A percentile compares a stretch with the other conserved stretches of the same genome.
Conservation (phyloP, 2,329 filamentous ascomycete genomes). For the Colletotrichum echinochloae region DNA sequence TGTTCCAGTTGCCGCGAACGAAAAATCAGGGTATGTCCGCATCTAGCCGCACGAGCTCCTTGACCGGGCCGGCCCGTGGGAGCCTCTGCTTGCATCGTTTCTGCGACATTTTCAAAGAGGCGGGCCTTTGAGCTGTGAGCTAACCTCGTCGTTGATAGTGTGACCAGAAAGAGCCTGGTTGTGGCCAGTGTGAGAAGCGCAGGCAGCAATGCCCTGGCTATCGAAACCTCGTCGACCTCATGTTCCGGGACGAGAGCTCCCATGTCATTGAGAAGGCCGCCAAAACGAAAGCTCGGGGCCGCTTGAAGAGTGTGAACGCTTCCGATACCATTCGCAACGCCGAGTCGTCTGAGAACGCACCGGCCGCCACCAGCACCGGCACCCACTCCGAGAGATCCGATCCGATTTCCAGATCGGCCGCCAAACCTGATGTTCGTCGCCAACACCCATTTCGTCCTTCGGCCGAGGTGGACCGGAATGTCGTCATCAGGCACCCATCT, state of each 20-base stretch:
- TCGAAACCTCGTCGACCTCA: constrained; percentile 65
- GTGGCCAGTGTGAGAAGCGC: constrained; percentile 67
- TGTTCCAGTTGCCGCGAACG: constrained; percentile 67
- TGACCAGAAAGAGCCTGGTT: constrained; percentile 63
- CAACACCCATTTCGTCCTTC: constrained; percentile 21
- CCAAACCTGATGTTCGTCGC: background rate
- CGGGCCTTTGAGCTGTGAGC: background rate
- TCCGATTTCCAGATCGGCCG: constrained; percentile 3
- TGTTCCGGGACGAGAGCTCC: constrained; percentile 68
- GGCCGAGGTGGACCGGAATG: constrained; percentile 41
- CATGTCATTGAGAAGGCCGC: constrained; percentile 65
- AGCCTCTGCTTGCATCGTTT: background rate
- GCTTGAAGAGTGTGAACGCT: constrained; percentile 43
- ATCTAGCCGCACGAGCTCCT: background rate
- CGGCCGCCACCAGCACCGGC: constrained; percentile 1
- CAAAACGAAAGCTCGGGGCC: constrained; percentile 50
- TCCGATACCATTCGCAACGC: constrained; percentile 23
- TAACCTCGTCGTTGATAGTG: constrained; percentile 54
- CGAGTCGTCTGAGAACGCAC: constrained; percentile 2
- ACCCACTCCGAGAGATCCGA: constrained; percentile 14
- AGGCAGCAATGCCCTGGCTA: constrained; percentile 66
- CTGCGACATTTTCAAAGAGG: background rate
- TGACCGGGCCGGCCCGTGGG: background rate
- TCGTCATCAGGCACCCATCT: constrained; percentile 1
- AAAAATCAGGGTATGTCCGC: constrained; percentile 64